phyloP scores from a whole-genome alignment of 441 rosid genomes.

The Isatis lusitanica region DNA sequence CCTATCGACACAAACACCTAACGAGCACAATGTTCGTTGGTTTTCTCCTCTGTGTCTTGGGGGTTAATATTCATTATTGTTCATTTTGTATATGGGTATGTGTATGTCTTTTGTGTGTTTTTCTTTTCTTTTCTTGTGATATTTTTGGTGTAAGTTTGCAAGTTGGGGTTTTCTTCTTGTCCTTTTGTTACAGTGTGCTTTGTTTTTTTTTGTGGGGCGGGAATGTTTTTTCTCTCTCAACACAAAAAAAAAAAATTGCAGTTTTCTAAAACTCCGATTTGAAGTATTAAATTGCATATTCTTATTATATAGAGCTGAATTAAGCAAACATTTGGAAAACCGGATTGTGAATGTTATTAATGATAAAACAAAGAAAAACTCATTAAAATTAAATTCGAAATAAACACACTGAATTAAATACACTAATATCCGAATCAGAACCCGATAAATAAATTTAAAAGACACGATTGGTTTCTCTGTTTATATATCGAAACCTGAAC shows the following conservation, averaged over 20 bases:
- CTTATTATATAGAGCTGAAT: no score
- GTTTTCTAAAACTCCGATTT: not conserved
- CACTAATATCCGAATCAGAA: no score
- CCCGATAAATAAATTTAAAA: no score
- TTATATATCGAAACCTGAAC: no score
- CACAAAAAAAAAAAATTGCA: not conserved
- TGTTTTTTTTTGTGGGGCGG: not conserved
- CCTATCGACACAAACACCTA: conserved; percentile 46
- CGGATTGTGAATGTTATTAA: no score
- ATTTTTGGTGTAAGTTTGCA: conserved; percentile 25
- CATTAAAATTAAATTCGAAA: no score
- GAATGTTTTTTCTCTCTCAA: not conserved
- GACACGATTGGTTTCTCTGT: no score
- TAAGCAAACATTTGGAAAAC: no score
- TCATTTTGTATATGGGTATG: conserved; percentile 35
- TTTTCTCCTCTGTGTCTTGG: conserved; percentile 5
- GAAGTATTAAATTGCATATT: not conserved
- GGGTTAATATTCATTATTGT: conserved; percentile 35
- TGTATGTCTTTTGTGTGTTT: conserved; percentile 1
- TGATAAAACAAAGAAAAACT: no score
- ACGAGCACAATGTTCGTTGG: conserved; percentile 14
- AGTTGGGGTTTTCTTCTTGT: not conserved
- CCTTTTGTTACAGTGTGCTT: conserved; percentile 17
- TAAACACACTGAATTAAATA: no score
- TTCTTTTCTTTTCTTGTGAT: not conserved